Evolutionary conservation across 441 rosid genomes (phyloP).

Genomic region (Brassica balearica): DNA sequence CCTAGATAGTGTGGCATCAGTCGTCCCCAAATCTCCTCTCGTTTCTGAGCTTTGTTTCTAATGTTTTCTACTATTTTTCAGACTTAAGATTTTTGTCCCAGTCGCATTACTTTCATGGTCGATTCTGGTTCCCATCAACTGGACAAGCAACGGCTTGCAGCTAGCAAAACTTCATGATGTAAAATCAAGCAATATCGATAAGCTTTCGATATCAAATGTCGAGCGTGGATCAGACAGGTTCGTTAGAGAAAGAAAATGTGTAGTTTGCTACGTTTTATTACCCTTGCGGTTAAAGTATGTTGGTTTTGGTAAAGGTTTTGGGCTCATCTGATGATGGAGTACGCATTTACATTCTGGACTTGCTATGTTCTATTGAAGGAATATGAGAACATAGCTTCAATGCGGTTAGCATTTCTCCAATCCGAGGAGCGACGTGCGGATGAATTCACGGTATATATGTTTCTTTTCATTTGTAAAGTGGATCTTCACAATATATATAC

Average conservation of each 20-base stretch:
- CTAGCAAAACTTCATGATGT: slow-evolving; percentile 49
- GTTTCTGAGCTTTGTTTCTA: neutral
- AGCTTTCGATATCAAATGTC: slow-evolving; percentile 85
- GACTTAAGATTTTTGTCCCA: slow-evolving; percentile 88
- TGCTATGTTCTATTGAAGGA: slow-evolving; percentile 74
- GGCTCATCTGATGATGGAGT: slow-evolving; percentile 80
- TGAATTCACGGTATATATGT: slow-evolving; percentile 49
- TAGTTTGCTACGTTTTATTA: neutral
- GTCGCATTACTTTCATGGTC: slow-evolving; percentile 77
- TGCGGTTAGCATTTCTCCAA: no score
- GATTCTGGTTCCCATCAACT: slow-evolving; percentile 79
- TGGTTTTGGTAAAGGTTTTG: slow-evolving; percentile 56
- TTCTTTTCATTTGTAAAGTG: neutral
- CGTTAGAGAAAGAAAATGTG: neutral
- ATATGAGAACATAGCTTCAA: slow-evolving; percentile 51
- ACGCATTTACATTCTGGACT: slow-evolving; percentile 88
- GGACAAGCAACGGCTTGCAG: slow-evolving; percentile 54
- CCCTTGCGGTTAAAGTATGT: neutral
- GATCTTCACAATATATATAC: neutral
- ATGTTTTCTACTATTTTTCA: slow-evolving; percentile 34
- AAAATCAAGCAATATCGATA: slow-evolving; percentile 80
- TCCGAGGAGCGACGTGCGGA: no score
- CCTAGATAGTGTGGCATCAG: no score
- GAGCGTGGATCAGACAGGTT: slow-evolving; percentile 69
- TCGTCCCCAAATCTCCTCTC: no score